phyloP scores from a whole-genome alignment of 2,329 filamentous ascomycete genomes.

The Fusarium sterilihyphosum region DNA sequence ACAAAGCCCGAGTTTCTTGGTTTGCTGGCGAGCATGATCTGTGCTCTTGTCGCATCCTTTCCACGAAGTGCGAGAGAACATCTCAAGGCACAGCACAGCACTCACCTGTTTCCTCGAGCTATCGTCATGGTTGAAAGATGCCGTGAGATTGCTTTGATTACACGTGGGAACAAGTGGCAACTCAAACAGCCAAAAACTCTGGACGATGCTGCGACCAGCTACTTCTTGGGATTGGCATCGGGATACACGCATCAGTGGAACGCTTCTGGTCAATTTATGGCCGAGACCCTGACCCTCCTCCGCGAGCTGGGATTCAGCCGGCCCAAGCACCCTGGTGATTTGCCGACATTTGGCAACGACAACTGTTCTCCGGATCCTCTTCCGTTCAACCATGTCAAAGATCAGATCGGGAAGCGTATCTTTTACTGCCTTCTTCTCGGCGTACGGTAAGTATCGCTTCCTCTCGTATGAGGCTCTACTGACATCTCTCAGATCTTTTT shows the following conservation, averaged over 20 bases:
- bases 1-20: slow-evolving; percentile 74
- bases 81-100: slow-evolving; percentile 71
- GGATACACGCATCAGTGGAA: slow-evolving; percentile 76
- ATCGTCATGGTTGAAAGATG: slow-evolving; percentile 77
- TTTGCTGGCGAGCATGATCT: slow-evolving; percentile 79
- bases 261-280: slow-evolving; percentile 74
- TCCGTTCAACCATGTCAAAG: slow-evolving; percentile 74
- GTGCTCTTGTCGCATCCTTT: slow-evolving; percentile 77
- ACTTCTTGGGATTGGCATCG: slow-evolving; percentile 74
- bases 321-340: slow-evolving; percentile 56
- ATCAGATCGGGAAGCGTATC: slow-evolving; percentile 79
- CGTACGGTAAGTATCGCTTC: slow-evolving; percentile 62
- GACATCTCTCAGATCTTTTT: slow-evolving; percentile 68
- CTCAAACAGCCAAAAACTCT: slow-evolving; percentile 59
- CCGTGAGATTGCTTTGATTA: slow-evolving; percentile 73
- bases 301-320: slow-evolving; percentile 74
- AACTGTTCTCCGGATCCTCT: slow-evolving; percentile 52
- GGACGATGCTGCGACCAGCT: slow-evolving; percentile 75
- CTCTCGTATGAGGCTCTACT: slow-evolving; percentile 8
- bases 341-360: slow-evolving; percentile 54
- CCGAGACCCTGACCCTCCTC: slow-evolving; percentile 76
- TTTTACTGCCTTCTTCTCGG: slow-evolving; percentile 87
- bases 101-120: slow-evolving; percentile 73
- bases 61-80: slow-evolving; percentile 76
- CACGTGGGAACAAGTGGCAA: slow-evolving; percentile 67